Evolutionary conservation across 257 asterid species (phyloP).

Genomic region (Leptodermis oblonga): DNA sequence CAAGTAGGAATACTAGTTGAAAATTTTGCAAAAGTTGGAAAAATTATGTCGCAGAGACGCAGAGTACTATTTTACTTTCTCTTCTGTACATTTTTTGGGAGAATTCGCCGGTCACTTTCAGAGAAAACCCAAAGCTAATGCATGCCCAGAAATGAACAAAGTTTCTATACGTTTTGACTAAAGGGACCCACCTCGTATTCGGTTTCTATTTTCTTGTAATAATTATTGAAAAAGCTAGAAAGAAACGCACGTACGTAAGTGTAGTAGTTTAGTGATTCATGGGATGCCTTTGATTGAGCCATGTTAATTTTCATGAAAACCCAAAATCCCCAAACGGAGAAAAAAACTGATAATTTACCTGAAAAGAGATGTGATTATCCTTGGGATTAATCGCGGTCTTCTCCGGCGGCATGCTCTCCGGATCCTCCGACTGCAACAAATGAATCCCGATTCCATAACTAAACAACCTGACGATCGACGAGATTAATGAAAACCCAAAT

Average conservation of each 20-base stretch:
- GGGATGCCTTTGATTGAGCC: background rate
- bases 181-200: background rate
- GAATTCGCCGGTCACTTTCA: background rate
- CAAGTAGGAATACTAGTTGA: too few relatives aligned
- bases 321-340: background rate
- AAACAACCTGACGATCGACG: constrained; percentile 57
- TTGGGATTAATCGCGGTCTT: constrained; percentile 80
- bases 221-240: too few relatives aligned
- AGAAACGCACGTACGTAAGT: too few relatives aligned
- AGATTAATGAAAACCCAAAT: background rate
- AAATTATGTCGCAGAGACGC: background rate
- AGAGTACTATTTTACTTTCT: too few relatives aligned
- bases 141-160: background rate
- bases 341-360: constrained; percentile 36
- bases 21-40: background rate
- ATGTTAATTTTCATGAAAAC: too few relatives aligned
- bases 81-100: background rate
- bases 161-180: background rate
- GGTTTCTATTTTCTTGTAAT: too few relatives aligned
- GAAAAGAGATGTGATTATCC: constrained; percentile 92
- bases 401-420: constrained; percentile 52
- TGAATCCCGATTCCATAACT: constrained; percentile 95
- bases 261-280: too few relatives aligned
- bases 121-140: background rate
- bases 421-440: constrained; percentile 75